Conservation (phyloP, 2,329 filamentous ascomycete genomes). For the Plenodomus tracheiphilus region DNA sequence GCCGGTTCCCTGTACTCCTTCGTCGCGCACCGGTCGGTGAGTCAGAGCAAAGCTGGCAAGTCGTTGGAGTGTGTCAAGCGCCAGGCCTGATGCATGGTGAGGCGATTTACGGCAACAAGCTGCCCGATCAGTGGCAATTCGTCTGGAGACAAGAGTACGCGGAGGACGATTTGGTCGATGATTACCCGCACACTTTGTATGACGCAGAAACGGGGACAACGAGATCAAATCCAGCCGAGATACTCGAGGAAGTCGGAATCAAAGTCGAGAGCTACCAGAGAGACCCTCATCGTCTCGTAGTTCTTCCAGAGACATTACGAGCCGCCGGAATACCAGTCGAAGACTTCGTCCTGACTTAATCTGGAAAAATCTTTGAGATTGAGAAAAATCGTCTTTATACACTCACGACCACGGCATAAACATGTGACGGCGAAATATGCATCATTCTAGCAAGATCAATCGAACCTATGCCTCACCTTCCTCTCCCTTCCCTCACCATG, state of each 20-base stretch:
- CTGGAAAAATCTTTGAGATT: not conserved
- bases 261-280: constrained; percentile 6
- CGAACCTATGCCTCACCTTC: not conserved
- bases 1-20: constrained; percentile 1
- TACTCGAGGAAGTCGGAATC: constrained; percentile 5
- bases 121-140: not conserved
- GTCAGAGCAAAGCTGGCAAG: not conserved
- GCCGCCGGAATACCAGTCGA: constrained; percentile 3
- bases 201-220: not conserved
- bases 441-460: too few relatives aligned
- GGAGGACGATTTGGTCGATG: constrained; percentile 1
- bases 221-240: constrained; percentile 3
- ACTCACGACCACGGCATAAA: too few relatives aligned
- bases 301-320: constrained; percentile 4
- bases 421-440: too few relatives aligned
- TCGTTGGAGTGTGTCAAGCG: constrained; percentile 1
- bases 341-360: constrained; percentile 5
- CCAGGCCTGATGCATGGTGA: constrained; percentile 7
- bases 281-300: constrained; percentile 3
- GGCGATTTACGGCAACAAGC: constrained; percentile 4
- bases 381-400: not conserved
- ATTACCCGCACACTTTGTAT: not conserved
- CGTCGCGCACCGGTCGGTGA: not conserved
- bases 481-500: not conserved
- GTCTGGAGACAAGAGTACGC: not conserved